A percentile compares a stretch with the other conserved stretches of the same genome.
These are phyloP conservation scores for Beta macrorhiza DNA, from an alignment of 179 eudicot species.

Conservation along the genomic window DNA sequence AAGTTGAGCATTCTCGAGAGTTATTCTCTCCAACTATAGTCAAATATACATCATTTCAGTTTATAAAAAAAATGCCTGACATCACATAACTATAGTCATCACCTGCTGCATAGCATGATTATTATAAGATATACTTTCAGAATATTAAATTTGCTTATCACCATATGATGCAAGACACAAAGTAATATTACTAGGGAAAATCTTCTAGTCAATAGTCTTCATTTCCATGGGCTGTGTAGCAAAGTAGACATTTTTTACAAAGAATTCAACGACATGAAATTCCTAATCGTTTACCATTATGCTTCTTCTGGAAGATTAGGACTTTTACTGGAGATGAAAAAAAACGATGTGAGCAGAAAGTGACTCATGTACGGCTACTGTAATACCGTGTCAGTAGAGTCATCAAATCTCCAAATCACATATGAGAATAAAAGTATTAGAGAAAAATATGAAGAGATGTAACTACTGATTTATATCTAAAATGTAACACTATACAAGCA, in stretches of 20 bases:
- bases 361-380: not conserved
- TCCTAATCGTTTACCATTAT: not conserved
- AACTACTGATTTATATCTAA: too few species aligned
- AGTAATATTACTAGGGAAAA: not conserved
- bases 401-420: not conserved
- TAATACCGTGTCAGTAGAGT: not conserved
- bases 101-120: conserved; percentile 12
- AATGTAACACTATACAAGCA: too few species aligned
- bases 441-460: not conserved
- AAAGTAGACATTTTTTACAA: not conserved
- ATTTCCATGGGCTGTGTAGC: not conserved
- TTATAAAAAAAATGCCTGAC: too few species aligned
- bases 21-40: too few species aligned
- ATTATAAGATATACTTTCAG: not conserved
- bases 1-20: too few species aligned
- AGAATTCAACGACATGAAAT: not conserved
- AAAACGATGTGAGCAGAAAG: not conserved
- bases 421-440: too few species aligned
- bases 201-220: not conserved
- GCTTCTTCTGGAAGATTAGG: not conserved
- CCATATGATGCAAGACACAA: not conserved
- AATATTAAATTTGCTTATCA: not conserved
- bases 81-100: not conserved
- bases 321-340: not conserved
- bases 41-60: too few species aligned